Percentiles rank a stretch among this genome's conserved stretches.
phyloP scores from a whole-genome alignment of 2,329 filamentous ascomycete species.

The Penicillium janthinellum region DNA sequence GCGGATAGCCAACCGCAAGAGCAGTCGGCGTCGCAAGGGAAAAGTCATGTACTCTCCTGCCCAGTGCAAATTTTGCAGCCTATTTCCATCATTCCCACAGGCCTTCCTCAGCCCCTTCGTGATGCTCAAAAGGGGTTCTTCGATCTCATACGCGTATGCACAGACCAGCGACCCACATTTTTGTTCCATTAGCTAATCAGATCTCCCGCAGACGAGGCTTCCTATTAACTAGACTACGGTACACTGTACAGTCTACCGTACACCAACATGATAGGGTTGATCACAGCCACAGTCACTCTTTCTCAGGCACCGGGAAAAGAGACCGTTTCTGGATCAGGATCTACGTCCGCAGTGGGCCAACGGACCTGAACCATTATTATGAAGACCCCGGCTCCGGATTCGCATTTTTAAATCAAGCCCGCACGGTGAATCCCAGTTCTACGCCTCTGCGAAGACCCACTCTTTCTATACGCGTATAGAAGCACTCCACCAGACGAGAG shows the following conservation, averaged over 20 bases:
- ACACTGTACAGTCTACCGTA: no score
- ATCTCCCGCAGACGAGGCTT: not conserved
- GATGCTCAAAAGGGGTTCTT: not conserved
- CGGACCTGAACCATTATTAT: not conserved
- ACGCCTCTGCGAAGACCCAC: not conserved
- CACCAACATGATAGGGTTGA: not conserved
- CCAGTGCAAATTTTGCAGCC: not conserved
- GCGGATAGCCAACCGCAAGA: not conserved
- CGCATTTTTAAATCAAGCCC: not conserved
- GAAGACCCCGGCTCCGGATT: not conserved
- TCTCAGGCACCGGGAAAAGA: no score
- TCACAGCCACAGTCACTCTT: not conserved
- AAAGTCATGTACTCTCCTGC: not conserved
- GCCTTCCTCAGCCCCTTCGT: not conserved
- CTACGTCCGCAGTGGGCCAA: no score
- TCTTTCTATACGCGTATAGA: not conserved
- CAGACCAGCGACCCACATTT: not conserved
- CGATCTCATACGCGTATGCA: slow-evolving; percentile 7
- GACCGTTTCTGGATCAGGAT: no score
- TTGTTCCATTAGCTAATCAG: not conserved
- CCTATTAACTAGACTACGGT: not conserved
- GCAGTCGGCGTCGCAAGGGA: not conserved
- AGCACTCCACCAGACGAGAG: not conserved
- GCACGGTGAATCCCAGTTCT: not conserved
- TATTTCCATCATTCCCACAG: not conserved